These are phyloP conservation scores for Neocallimastix lanati DNA, from an alignment of 192 early-diverging fungal genomes.

Conservation along the genomic window DNA sequence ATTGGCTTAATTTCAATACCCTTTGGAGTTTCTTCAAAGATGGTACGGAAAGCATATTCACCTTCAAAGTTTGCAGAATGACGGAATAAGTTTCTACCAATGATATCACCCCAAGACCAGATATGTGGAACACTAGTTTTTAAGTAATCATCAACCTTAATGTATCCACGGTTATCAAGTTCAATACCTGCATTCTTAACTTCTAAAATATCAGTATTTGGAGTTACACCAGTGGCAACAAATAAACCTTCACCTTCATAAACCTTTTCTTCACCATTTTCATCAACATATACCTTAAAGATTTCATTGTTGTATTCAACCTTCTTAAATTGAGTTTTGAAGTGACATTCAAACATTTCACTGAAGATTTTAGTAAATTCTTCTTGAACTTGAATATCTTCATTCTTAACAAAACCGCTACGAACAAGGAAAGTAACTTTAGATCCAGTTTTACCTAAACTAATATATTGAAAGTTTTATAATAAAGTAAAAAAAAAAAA, in stretches of 20 bases:
- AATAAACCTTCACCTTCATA: slow-evolving; percentile 6
- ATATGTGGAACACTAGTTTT: slow-evolving; percentile 6
- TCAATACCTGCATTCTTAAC: slow-evolving; percentile 4
- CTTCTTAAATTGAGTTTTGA: not conserved
- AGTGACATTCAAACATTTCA: slow-evolving; percentile 3
- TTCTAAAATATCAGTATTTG: slow-evolving; percentile 5
- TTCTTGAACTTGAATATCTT: slow-evolving; percentile 11
- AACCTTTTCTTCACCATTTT: not conserved
- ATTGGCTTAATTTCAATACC: not conserved
- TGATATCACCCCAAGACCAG: slow-evolving; percentile 14
- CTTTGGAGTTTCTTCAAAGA: not conserved
- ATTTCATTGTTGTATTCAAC: not conserved
- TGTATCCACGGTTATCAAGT: slow-evolving; percentile 3
- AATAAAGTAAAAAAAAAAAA: not conserved
- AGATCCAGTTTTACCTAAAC: slow-evolving; percentile 8
- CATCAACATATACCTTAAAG: not conserved
- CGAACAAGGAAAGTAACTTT: slow-evolving; percentile 12
- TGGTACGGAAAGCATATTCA: slow-evolving; percentile 10
- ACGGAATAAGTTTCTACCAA: slow-evolving; percentile 16
- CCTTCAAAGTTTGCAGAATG: slow-evolving; percentile 18
- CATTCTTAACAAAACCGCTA: slow-evolving; percentile 10
- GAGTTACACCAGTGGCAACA: slow-evolving; percentile 12
- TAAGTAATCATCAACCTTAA: slow-evolving; percentile 9
- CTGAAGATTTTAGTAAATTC: slow-evolving; percentile 9
- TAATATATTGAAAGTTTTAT: not conserved